Conservation (phyloP, 2,329 filamentous ascomycete genomes). For the Fusarium bactridioides region DNA sequence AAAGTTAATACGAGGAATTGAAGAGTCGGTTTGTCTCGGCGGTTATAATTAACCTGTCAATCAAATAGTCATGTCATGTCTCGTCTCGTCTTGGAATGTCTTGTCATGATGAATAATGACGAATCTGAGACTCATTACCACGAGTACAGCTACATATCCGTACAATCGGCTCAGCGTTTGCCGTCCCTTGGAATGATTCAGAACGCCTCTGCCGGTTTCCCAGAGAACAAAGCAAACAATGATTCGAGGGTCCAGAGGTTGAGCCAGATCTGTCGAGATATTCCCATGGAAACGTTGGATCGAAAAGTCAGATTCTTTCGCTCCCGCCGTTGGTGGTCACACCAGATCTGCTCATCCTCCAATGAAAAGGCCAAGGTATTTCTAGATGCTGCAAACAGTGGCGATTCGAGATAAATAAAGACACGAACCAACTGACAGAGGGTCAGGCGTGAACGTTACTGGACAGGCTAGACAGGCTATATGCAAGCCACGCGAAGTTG, state of each 20-base stretch:
- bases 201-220: conserved; percentile 1
- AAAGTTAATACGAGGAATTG: conserved; percentile 12
- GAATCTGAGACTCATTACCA: not conserved
- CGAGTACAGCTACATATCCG: not conserved
- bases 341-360: conserved; percentile 15
- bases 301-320: not conserved
- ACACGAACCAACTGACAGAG: conserved; percentile 12
- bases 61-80: not conserved
- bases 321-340: conserved; percentile 18
- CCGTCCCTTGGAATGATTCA: conserved; percentile 7
- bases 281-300: conserved; percentile 8
- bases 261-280: not conserved
- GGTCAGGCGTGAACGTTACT: conserved; percentile 1
- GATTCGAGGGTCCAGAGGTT: conserved; percentile 63
- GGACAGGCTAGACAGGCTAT: not conserved
- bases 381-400: conserved; percentile 7
- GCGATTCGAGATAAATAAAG: conserved; percentile 20
- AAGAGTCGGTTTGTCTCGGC: not conserved
- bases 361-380: conserved; percentile 1
- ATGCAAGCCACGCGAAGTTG: conserved; percentile 19
- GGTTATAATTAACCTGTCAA: not conserved
- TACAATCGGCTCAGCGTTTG: not conserved
- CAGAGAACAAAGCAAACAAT: conserved; percentile 3
- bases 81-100: not conserved
- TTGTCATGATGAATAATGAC: conserved; percentile 2